Conservation (phyloP, 371 early-diverging fungal genomes). For the Batkoa obscura region DNA sequence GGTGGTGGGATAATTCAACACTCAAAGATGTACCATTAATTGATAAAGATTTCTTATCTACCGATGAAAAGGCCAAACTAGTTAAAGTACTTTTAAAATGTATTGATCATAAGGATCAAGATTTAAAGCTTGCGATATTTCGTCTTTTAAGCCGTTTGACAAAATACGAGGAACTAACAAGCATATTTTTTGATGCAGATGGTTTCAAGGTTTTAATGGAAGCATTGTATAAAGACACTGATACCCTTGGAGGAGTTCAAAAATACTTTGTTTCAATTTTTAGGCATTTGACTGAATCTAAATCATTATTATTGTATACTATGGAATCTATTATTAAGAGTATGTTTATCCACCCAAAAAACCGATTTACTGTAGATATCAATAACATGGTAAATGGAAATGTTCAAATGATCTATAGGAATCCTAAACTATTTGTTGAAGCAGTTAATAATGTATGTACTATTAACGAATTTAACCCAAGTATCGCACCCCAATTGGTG, state of each 20-base stretch:
- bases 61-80: too few species aligned
- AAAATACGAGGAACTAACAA: constrained; percentile 35
- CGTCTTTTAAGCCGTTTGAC: constrained; percentile 67
- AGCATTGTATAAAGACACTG: constrained; percentile 20
- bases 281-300: constrained; percentile 69
- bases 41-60: too few species aligned
- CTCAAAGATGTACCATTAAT: too few species aligned
- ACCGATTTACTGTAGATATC: constrained; percentile 52
- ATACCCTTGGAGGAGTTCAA: constrained; percentile 47
- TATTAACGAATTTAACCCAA: constrained; percentile 36
- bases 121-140: constrained; percentile 33
- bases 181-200: constrained; percentile 39
- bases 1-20: too few species aligned
- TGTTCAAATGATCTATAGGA: constrained; percentile 49
- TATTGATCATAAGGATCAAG: neutral
- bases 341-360: constrained; percentile 51
- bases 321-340: constrained; percentile 60
- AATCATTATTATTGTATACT: constrained; percentile 30
- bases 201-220: constrained; percentile 40
- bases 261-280: constrained; percentile 58
- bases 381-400: constrained; percentile 45
- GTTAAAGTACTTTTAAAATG: too few species aligned
- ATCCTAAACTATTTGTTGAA: constrained; percentile 43
- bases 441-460: constrained; percentile 42
- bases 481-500: constrained; percentile 30